A percentile compares a stretch with the other conserved stretches of the same genome.
phyloP scores from a whole-genome alignment of 768 basidiomycete genomes.

The Boletus reticuloceps region DNA sequence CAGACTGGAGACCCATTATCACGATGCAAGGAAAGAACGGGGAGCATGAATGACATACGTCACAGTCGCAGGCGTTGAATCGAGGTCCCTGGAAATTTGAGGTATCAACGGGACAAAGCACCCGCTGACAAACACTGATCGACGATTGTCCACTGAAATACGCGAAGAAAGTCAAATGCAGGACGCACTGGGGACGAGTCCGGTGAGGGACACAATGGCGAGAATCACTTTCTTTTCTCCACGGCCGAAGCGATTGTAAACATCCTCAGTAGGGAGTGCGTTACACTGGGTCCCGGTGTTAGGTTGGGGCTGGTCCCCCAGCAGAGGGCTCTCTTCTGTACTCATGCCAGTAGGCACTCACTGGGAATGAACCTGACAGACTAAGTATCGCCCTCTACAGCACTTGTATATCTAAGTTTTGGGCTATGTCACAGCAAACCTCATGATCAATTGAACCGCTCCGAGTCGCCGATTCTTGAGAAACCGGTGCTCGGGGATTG shows the following conservation, averaged over 20 bases:
- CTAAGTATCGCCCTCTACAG: too few relatives aligned
- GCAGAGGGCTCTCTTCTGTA: slow-evolving; percentile 29
- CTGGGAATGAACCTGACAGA: too few relatives aligned
- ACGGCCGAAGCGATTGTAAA: slow-evolving; percentile 60
- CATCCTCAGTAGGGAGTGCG: slow-evolving; percentile 21
- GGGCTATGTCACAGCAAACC: too few relatives aligned
- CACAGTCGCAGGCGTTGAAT: slow-evolving; percentile 53
- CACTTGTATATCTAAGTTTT: too few relatives aligned
- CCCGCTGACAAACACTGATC: slow-evolving; percentile 62
- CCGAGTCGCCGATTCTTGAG: too few relatives aligned
- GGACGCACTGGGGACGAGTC: slow-evolving; percentile 58
- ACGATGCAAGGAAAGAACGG: neutral
- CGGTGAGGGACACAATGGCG: slow-evolving; percentile 56
- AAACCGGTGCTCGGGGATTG: too few relatives aligned
- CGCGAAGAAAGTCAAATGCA: neutral
- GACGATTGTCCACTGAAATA: neutral
- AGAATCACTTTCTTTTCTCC: slow-evolving; percentile 53
- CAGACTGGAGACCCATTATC: slow-evolving; percentile 29
- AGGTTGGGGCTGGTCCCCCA: slow-evolving; percentile 9
- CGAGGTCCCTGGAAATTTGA: slow-evolving; percentile 63
- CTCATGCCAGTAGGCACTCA: slow-evolving; percentile 21
- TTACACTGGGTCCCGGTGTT: neutral
- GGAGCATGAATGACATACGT: slow-evolving; percentile 37
- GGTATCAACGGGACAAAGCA: slow-evolving; percentile 76
- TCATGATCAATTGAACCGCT: too few relatives aligned